phyloP scores from a whole-genome alignment of 2,329 filamentous ascomycete genomes.

The Fusarium circinatum region DNA sequence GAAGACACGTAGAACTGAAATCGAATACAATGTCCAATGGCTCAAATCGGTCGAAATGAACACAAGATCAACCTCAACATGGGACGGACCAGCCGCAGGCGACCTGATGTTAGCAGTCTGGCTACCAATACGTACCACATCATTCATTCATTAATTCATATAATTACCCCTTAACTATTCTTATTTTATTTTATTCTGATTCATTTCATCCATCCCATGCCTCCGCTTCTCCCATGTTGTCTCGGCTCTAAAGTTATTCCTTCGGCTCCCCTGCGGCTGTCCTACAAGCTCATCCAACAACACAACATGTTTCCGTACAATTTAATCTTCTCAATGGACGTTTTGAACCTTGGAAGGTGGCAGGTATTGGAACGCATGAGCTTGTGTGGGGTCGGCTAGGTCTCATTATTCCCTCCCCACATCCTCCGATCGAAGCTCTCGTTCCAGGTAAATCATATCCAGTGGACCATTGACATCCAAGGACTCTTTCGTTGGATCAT shows the following conservation, averaged over 20 bases:
- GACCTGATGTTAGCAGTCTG: background rate
- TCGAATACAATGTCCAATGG: background rate
- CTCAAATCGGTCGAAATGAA: slow-evolving; percentile 17
- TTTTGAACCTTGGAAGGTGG: slow-evolving; percentile 9
- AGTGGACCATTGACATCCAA: slow-evolving; percentile 13
- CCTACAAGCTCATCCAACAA: background rate
- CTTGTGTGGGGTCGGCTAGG: slow-evolving; percentile 31
- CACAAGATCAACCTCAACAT: slow-evolving; percentile 21
- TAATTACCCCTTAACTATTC: slow-evolving; percentile 8
- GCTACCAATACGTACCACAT: slow-evolving; percentile 9
- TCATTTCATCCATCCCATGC: background rate
- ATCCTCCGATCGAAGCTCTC: slow-evolving; percentile 23
- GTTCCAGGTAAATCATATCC: slow-evolving; percentile 15
- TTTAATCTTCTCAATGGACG: slow-evolving; percentile 12
- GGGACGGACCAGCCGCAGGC: slow-evolving; percentile 21
- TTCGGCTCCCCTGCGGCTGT: background rate
- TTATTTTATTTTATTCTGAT: background rate
- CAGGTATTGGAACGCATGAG: slow-evolving; percentile 19
- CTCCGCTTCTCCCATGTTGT: background rate
- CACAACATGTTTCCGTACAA: slow-evolving; percentile 14
- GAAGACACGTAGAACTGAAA: background rate
- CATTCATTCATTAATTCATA: background rate
- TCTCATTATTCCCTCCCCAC: slow-evolving; percentile 33
- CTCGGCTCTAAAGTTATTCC: slow-evolving; percentile 5
- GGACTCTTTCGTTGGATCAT: slow-evolving; percentile 11